Conservation (phyloP, 2,329 filamentous ascomycete genomes). For the Colletotrichum melonis region DNA sequence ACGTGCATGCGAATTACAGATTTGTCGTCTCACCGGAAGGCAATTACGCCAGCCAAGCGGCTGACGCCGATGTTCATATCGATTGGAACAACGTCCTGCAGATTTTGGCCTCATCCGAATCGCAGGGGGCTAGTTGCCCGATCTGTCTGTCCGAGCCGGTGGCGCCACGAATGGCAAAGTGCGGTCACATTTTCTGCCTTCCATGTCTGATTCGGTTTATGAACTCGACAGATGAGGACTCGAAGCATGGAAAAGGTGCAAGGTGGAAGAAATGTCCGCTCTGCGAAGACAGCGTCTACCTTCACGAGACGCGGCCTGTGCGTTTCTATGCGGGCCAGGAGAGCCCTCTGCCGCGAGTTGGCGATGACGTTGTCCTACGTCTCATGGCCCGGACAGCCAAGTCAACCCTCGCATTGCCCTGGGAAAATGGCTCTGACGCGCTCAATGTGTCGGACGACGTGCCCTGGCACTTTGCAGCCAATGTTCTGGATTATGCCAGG, state of each 20-base stretch:
- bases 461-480: conserved; percentile 94
- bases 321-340: conserved; percentile 94
- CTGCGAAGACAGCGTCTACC: conserved; percentile 92
- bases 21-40: conserved; percentile 90
- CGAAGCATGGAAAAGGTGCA: conserved; percentile 73
- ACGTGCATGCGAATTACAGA: conserved; percentile 94
- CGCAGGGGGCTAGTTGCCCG: conserved; percentile 88
- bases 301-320: conserved; percentile 89
- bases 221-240: conserved; percentile 84
- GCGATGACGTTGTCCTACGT: conserved; percentile 89
- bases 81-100: conserved; percentile 94
- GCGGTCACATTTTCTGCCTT: conserved; percentile 96
- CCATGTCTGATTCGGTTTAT: conserved; percentile 95
- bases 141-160: conserved; percentile 95
- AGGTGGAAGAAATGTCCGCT: conserved; percentile 97
- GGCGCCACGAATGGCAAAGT: conserved; percentile 95
- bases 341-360: conserved; percentile 80
- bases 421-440: conserved; percentile 79
- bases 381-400: conserved; percentile 84
- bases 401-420: conserved; percentile 88
- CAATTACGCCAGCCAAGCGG: conserved; percentile 82
- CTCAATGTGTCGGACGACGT: conserved; percentile 79
- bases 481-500: conserved; percentile 92
- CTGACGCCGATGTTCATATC: conserved; percentile 88
- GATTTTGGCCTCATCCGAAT: conserved; percentile 89